Evolutionary conservation across 768 basidiomycete genomes (phyloP).

Genomic region (Boletus rufocinnamomeus): DNA sequence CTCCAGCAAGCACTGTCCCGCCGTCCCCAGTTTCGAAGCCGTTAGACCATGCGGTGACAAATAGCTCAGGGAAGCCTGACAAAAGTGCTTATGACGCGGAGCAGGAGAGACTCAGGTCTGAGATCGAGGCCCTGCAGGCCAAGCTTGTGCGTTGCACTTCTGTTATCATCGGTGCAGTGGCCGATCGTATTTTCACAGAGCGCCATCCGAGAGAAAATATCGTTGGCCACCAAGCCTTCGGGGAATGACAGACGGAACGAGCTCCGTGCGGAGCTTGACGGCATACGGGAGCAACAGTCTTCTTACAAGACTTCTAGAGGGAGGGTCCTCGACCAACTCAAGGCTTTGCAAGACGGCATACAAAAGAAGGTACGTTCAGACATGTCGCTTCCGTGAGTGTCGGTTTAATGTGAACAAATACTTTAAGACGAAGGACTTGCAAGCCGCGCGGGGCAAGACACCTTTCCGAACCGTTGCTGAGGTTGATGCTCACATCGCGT

Average conservation of each 20-base stretch:
- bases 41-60: slow-evolving; percentile 19
- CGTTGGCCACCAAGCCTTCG: slow-evolving; percentile 56
- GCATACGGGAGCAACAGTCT: slow-evolving; percentile 77
- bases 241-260: slow-evolving; percentile 70
- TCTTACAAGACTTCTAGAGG: slow-evolving; percentile 67
- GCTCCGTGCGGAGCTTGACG: slow-evolving; percentile 81
- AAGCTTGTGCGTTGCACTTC: slow-evolving; percentile 66
- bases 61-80: slow-evolving; percentile 70
- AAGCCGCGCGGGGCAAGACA: slow-evolving; percentile 75
- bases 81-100: slow-evolving; percentile 82
- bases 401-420: slow-evolving; percentile 5
- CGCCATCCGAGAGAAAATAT: slow-evolving; percentile 75
- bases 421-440: slow-evolving; percentile 79
- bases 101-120: slow-evolving; percentile 76
- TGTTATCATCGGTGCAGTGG: background rate
- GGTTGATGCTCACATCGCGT: slow-evolving; percentile 87
- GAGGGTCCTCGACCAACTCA: slow-evolving; percentile 79
- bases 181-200: slow-evolving; percentile 43
- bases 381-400: background rate
- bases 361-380: slow-evolving; percentile 68
- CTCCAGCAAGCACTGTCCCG: slow-evolving; percentile 32
- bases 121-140: slow-evolving; percentile 80
- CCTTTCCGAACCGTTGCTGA: slow-evolving; percentile 82
- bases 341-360: slow-evolving; percentile 71
- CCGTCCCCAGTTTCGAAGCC: slow-evolving; percentile 29